Evolutionary conservation across 116 monocot species (phyloP), one percentile per base, ranked within the genome.

Genomic region (Phalaenopsis hybrid): DNA sequence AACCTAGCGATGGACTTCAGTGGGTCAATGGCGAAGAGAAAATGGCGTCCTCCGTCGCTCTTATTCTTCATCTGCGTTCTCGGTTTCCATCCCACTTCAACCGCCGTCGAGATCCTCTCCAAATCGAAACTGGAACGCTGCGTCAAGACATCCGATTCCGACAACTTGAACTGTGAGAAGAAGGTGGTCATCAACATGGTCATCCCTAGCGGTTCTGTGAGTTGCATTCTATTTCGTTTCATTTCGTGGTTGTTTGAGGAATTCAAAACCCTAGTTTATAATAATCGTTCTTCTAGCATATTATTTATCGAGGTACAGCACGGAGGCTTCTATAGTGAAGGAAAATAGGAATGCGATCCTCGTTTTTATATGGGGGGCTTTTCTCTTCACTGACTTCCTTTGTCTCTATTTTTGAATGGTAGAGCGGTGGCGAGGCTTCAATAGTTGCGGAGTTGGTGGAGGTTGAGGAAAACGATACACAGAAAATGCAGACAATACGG

Each of bases 361-460:
- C 0, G 1, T 58, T 6, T 79, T 76, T 18, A 37, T 68, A 50
- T 21, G 8, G 50, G 46, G 37, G 10, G 5, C 10, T 20, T 49
- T 12, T 74, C 12, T 44, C 6, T 69, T 79, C 15, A 8, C 41
- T 23, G 18, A 28, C 11, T 65, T 78, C 49, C 20, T 76, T 41
- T 46, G 33, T 43, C 33, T 78, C 8, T 55, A 15, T 55, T 55
- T 55, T 49, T 77, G 9, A 65, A 79, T 75, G 49, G 74, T 85
- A 96, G 94, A 93, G 93, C 44, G 99, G 95, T 34, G 86, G 92
- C 61, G 99, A 99, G 88, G 90, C 99, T 57, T 95, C 95, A 8
- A 83, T 99, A 59, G 88, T 93, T 8, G 93, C 93, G 5, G 86
- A 93, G 76, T 67, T 99, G 69, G 91, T 93, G 52, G 94, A 97